Conservation (phyloP, 257 asterid species). For the Verbascum thapsus region DNA sequence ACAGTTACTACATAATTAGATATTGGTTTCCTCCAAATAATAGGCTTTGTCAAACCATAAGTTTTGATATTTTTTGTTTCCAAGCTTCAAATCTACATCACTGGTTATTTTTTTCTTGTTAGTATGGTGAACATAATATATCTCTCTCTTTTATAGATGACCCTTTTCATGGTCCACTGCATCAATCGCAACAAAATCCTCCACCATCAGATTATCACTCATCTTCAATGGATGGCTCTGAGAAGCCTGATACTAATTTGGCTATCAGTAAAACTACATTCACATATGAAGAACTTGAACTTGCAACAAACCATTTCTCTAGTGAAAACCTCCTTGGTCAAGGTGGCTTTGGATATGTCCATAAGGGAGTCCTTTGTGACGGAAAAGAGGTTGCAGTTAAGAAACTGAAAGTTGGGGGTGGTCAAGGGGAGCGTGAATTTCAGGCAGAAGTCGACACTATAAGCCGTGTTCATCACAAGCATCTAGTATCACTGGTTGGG, state of each 20-base stretch:
- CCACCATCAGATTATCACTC: conserved; percentile 42
- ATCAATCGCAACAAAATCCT: conserved; percentile 41
- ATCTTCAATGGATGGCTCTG: conserved; percentile 45
- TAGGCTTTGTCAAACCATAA: not conserved
- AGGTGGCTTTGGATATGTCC: conserved; percentile 93
- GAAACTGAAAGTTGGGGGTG: conserved; percentile 76
- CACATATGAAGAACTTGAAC: conserved; percentile 72
- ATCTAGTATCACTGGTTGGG: conserved; percentile 75
- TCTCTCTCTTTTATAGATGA: conserved; percentile 40
- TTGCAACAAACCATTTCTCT: conserved; percentile 65
- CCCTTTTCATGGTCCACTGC: conserved; percentile 36
- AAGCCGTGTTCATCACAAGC: conserved; percentile 73
- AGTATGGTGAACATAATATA: conserved; percentile 10
- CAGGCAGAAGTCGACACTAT: conserved; percentile 93
- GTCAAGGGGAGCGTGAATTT: conserved; percentile 97
- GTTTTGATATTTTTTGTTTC: conserved; percentile 12
- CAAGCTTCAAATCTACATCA: conserved; percentile 15
- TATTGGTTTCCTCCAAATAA: not conserved
- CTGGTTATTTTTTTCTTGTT: conserved; percentile 24
- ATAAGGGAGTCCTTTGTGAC: conserved; percentile 70
- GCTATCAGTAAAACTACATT: conserved; percentile 50
- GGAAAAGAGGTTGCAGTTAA: conserved; percentile 84
- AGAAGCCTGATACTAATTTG: conserved; percentile 35
- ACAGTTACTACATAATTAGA: not conserved
- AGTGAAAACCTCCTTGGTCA: conserved; percentile 70